Evolutionary conservation across 2,329 filamentous ascomycete species (phyloP), one percentile per base, ranked within the genome.

Genomic region (Aaosphaeria pasadenensis): DNA sequence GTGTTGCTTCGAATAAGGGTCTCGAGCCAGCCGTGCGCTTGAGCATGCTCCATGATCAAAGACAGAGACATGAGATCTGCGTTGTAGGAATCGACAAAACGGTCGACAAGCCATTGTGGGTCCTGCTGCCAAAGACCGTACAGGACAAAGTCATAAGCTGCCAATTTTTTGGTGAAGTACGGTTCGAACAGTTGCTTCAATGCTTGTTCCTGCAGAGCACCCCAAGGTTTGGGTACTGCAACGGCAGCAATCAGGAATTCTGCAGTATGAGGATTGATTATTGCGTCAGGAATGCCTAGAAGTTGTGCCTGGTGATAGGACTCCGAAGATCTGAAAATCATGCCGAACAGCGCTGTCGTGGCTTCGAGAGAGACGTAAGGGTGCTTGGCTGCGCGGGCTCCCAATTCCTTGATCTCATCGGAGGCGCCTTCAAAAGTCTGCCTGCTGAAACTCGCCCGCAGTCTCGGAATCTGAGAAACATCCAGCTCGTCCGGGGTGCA

Each of bases 91-190:
- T 91, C 86, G 39, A 92, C 84, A 32, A 99, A 82, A 49, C 88
- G 84, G 54, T 86, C 82, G 7, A 86, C 86, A 11, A 97, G 88
- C 87, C 91, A 97, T 17, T 86, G 81, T 56, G 86, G 88, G 65
- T 97, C 90, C 64, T 94, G 91, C 57, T 87, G 86, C 91, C 92
- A 97, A 5, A 96, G 75, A 49, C 90, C 91, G 64, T 96, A 87
- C 48, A 99, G 81, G 11, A 96, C 92, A 54, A 96, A 95, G 56
- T 91, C 86, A 66, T 89, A 88, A 47, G 91, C 83, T 4, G 85
- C 80, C 7, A 90, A 84, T 47, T 85, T 82, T 69, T 91, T 91
- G 62, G 85, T 81, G 30, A 96, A 77, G 65, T 95, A 96, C 7
- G 88, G 87, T 44, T 89, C 85, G 59, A 96, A 92, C 1, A 92